These are phyloP conservation scores for Deinandra increscens DNA, from an alignment of 129 eudicot genomes.

Conservation along the genomic window DNA sequence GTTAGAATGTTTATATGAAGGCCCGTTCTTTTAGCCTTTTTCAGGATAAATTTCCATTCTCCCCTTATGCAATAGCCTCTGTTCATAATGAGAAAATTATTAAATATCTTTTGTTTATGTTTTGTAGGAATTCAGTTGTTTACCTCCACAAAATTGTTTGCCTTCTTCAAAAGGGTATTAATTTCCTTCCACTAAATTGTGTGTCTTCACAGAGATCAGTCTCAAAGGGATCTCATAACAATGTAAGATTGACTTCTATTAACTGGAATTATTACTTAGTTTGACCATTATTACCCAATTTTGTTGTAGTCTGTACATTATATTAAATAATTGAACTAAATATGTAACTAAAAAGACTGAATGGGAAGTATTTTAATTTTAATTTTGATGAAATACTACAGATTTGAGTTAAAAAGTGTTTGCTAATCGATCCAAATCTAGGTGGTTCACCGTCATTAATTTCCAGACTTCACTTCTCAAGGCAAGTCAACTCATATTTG, in stretches of 20 bases:
- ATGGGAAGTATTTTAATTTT: background rate
- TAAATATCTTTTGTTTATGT: too few relatives aligned
- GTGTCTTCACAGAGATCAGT: constrained; percentile 80
- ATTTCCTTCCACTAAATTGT: too few relatives aligned
- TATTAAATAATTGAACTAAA: background rate
- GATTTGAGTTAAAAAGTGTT: constrained; percentile 96
- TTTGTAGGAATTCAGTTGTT: too few relatives aligned
- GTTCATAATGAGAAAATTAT: too few relatives aligned
- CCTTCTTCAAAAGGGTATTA: too few relatives aligned
- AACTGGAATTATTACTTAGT: constrained; percentile 23
- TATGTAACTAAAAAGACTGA: background rate
- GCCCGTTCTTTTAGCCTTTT: too few relatives aligned
- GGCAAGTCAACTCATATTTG: constrained; percentile 35
- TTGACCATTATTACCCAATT: background rate
- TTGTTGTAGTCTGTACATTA: background rate
- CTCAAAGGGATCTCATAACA: constrained; percentile 72
- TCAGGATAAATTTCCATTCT: too few relatives aligned
- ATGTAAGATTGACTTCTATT: constrained; percentile 35
- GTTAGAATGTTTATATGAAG: too few relatives aligned
- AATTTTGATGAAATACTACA: constrained; percentile 2
- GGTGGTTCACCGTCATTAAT: constrained; percentile 81
- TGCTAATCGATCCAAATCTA: constrained; percentile 87
- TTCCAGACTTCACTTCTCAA: constrained; percentile 81
- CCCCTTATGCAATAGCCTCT: too few relatives aligned
- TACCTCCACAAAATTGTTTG: too few relatives aligned